Evolutionary conservation across 371 early-diverging fungal genomes (phyloP).

Genomic region (Dipsacomyces acuminosporus): DNA sequence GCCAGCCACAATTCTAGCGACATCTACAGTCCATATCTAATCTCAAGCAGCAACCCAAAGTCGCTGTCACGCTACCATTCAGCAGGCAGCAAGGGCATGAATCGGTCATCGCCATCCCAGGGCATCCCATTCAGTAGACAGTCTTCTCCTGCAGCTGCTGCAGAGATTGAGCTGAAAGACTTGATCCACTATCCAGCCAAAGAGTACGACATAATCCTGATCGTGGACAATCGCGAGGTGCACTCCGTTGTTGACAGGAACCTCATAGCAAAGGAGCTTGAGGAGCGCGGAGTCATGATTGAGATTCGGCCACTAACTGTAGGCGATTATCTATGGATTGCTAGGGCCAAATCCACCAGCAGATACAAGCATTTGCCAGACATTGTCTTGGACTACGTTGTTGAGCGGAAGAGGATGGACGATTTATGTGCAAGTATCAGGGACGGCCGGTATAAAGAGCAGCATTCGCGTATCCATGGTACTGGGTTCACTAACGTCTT

Average conservation of each 20-base stretch:
- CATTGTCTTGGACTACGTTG: constrained; percentile 74
- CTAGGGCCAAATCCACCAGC: constrained; percentile 50
- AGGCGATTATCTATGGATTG: constrained; percentile 90
- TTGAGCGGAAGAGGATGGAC: constrained; percentile 93
- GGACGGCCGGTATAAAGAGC: constrained; percentile 93
- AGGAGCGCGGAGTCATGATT: constrained; percentile 52
- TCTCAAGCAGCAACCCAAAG: too few species aligned
- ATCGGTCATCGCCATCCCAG: constrained; percentile 4
- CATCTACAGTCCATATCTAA: too few species aligned
- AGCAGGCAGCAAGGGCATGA: constrained; percentile 2
- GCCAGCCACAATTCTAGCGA: too few species aligned
- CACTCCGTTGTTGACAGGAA: constrained; percentile 60
- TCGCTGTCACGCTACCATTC: constrained; percentile 1
- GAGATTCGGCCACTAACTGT: constrained; percentile 65
- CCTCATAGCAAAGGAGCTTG: constrained; percentile 65
- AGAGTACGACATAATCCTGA: constrained; percentile 58
- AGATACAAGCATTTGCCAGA: constrained; percentile 52
- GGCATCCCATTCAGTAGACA: constrained; percentile 20
- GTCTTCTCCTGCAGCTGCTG: constrained; percentile 11
- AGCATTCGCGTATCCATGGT: constrained; percentile 77
- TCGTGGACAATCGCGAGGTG: constrained; percentile 84
- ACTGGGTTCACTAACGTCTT: constrained; percentile 68
- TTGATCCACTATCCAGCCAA: constrained; percentile 16
- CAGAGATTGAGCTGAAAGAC: constrained; percentile 20
- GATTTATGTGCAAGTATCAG: constrained; percentile 89